phyloP scores from a whole-genome alignment of 495 filamentous ascomycete genomes.

The Podospora conica region DNA sequence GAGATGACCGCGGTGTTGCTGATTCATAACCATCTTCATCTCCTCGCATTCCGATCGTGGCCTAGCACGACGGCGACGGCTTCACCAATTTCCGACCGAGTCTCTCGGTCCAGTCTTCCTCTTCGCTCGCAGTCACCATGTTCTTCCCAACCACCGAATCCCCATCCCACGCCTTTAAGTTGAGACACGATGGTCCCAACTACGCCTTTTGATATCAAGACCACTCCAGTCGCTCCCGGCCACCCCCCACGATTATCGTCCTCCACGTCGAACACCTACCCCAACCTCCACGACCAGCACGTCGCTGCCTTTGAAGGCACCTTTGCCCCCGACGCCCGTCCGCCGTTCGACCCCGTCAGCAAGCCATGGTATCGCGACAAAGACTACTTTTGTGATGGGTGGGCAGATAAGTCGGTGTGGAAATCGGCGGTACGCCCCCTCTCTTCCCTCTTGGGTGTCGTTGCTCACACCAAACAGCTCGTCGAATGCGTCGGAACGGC shows the following conservation, averaged over 20 bases:
- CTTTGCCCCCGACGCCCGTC: not conserved
- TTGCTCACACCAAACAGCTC: conserved; percentile 11
- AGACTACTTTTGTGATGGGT: not conserved
- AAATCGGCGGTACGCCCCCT: not conserved
- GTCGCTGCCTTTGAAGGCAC: not conserved
- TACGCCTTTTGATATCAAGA: not conserved
- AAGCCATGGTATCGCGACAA: not conserved
- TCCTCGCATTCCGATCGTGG: not conserved
- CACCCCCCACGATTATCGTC: not conserved
- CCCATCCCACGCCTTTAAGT: not conserved
- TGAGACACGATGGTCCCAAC: not conserved
- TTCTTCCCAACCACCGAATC: not conserved
- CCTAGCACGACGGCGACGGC: not conserved
- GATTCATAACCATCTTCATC: not conserved
- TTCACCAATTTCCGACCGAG: not conserved
- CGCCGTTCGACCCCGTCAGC: not conserved
- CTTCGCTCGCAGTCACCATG: not conserved
- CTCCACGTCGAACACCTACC: not conserved
- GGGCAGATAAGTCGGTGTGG: not conserved
- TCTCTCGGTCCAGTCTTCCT: not conserved
- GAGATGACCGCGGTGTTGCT: not conserved
- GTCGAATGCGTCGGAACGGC: conserved; percentile 27
- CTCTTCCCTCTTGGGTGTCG: not conserved
- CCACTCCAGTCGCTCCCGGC: not conserved
- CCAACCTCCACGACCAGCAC: not conserved